A percentile compares a stretch with the other conserved stretches of the same genome.
phyloP scores from a whole-genome alignment of 345 rosid species.

The Adansonia digitata region DNA sequence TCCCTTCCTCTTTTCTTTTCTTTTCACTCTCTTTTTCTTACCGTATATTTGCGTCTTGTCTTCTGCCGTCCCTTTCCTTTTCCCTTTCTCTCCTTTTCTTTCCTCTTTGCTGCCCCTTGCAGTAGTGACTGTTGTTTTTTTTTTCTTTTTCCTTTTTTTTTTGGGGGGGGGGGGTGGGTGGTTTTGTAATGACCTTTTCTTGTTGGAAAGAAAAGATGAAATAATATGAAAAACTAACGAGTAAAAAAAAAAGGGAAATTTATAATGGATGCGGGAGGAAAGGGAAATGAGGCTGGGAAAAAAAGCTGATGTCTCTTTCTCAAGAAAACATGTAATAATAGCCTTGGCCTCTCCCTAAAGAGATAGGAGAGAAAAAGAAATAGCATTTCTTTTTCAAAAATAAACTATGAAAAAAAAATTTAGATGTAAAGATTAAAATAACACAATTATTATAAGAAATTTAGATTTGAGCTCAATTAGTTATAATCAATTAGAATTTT shows the following conservation, averaged over 20 bases:
- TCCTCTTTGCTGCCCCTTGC: slow-evolving; percentile 35
- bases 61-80: slow-evolving; percentile 33
- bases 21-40: background rate
- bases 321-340: background rate
- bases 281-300: background rate
- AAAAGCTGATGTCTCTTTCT: slow-evolving; percentile 25
- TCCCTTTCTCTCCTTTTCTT: slow-evolving; percentile 26
- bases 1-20: background rate
- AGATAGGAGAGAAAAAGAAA: slow-evolving; percentile 14
- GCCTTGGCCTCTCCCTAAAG: slow-evolving; percentile 1
- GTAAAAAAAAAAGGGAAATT: background rate
- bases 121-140: slow-evolving; percentile 5
- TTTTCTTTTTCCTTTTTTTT: slow-evolving; percentile 22
- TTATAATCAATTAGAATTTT: too few relatives aligned
- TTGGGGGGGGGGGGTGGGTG: too few relatives aligned
- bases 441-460: too few relatives aligned
- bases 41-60: slow-evolving; percentile 17
- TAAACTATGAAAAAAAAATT: too few relatives aligned
- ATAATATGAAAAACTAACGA: background rate
- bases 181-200: slow-evolving; percentile 17
- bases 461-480: too few relatives aligned
- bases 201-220: background rate
- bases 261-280: slow-evolving; percentile 10
- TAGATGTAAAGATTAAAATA: too few relatives aligned
- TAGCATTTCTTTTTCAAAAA: too few relatives aligned